Base-by-base conservation (phyloP, 306 rosid genomes). In the Dalbergia oliveri region DNA sequence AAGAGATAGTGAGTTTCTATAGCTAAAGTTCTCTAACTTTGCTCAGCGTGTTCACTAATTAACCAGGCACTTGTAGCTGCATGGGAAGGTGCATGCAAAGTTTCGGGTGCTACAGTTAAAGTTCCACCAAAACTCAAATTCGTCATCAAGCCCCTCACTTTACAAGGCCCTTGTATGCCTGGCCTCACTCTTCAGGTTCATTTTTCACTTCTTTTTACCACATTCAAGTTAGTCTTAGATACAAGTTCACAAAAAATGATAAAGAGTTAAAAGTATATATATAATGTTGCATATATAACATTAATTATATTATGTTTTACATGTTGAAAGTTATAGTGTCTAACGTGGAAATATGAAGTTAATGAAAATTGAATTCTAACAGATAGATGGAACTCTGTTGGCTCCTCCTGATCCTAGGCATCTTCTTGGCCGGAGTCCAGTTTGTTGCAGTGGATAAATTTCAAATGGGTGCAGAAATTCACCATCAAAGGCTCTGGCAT, bases 91-190 rank as follows among this genome's bases (percentile, higher is more conserved):
- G 98, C 98, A 43, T 95, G 99, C 87, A 89, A 84, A 68, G 88
- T 87, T 69, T 19, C 75, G 51, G 89, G 88, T 45, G 95, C 97
- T 16, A 91, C 82, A 13, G 72, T 93, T n/a, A 75, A 77, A 86
- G 82, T 95, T 78, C 98, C 97, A 43, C 75, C 92, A 81, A 71
- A 86, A 21, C 50, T 56, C 84, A 91, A 79, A 72, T 90, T 91
- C 85, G 89, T 93, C 13, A 80, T 93, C 72, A 86, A 83, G 31
- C 91, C 99, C 8, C 53, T 93, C 45, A 89, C 89, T 86, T 90
- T 95, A 77, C 88, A 90, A 81, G 98, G 98, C 72, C 97, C 97
- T 80, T 95, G 98, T 74, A 87, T 90, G 92, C 91, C 96, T 80
- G 71, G 44, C 76, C 88, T 95, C 68, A 85, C 83, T 76, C 97